Percentiles rank a stretch among this genome's conserved stretches.
phyloP scores from a whole-genome alignment of 2,329 filamentous ascomycete species.

The Spiromastix sp. region DNA sequence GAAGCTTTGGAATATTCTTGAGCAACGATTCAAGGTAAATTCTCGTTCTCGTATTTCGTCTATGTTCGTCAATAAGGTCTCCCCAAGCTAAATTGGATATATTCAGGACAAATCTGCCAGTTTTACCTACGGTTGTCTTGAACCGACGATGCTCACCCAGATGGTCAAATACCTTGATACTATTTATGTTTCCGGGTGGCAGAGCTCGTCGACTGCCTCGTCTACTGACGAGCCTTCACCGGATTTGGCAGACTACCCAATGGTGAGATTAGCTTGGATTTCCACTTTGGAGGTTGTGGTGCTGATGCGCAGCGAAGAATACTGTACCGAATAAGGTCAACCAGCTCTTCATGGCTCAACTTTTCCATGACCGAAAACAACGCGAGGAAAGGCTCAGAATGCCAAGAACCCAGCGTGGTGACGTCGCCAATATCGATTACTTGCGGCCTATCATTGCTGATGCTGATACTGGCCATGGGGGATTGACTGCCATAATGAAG shows the following conservation, averaged over 20 bases:
- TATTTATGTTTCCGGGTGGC: constrained; percentile 98
- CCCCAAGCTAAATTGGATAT: constrained; percentile 6
- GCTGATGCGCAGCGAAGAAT: constrained; percentile 46
- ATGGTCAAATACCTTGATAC: constrained; percentile 99
- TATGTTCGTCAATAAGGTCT: not conserved
- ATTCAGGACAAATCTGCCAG: constrained; percentile 79
- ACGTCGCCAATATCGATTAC: constrained; percentile 77
- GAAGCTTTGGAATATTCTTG: constrained; percentile 89
- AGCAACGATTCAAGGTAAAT: constrained; percentile 70
- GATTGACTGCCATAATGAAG: constrained; percentile 98
- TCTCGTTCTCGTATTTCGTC: not conserved
- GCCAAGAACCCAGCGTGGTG: constrained; percentile 60
- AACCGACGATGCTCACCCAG: constrained; percentile 97
- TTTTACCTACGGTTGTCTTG: constrained; percentile 93
- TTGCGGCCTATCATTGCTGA: constrained; percentile 93
- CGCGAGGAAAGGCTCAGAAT: constrained; percentile 81
- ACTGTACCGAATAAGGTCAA: constrained; percentile 97
- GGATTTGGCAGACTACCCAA: constrained; percentile 95
- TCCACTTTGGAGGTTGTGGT: not conserved
- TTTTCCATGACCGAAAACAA: constrained; percentile 99
- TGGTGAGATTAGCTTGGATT: constrained; percentile 42
- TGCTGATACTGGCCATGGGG: constrained; percentile 93
- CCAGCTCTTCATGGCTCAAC: constrained; percentile 95
- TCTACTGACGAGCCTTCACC: constrained; percentile 91
- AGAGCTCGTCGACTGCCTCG: constrained; percentile 93